Evolutionary conservation across 495 filamentous ascomycete species (phyloP).

Genomic region (Aspergillus wentii): DNA sequence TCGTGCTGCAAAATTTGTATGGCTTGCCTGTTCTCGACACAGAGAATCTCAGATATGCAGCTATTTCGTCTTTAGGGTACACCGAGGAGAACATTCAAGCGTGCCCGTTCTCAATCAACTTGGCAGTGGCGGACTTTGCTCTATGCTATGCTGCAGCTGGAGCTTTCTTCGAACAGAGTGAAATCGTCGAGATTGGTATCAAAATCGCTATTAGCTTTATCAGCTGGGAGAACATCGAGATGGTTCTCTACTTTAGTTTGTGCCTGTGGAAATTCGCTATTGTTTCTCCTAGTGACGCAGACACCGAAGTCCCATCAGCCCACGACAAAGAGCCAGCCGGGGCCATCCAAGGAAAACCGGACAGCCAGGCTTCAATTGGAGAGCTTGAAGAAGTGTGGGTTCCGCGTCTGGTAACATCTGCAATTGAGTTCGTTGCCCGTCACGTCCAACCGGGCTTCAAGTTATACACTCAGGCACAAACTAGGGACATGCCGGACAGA

Average conservation of each 20-base stretch:
- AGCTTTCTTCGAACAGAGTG: conserved; percentile 18
- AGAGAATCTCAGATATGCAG: conserved; percentile 5
- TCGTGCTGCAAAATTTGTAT: conserved; percentile 25
- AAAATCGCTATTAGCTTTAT: conserved; percentile 17
- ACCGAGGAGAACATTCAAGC: neutral
- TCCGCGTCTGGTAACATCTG: conserved; percentile 8
- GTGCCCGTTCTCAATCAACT: conserved; percentile 10
- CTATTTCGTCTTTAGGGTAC: conserved; percentile 12
- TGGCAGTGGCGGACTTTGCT: conserved; percentile 21
- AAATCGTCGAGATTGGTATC: conserved; percentile 22
- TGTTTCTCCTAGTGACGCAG: neutral
- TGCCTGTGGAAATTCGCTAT: conserved; percentile 13
- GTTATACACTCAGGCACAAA: conserved; percentile 16
- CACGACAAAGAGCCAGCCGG: neutral
- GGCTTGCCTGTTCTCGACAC: conserved; percentile 10
- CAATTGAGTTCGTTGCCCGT: conserved; percentile 16
- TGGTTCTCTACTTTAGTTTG: conserved; percentile 21
- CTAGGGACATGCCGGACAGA: conserved; percentile 16
- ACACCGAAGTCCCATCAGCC: too few species aligned
- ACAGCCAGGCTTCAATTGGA: neutral
- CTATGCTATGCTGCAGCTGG: conserved; percentile 27
- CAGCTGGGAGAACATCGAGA: conserved; percentile 24
- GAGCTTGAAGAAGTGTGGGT: conserved; percentile 13
- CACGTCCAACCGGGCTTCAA: conserved; percentile 12
- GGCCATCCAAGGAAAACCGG: neutral